Base-by-base conservation (phyloP, 2,329 filamentous ascomycete species). In the Arthrinium puccinioides region DNA sequence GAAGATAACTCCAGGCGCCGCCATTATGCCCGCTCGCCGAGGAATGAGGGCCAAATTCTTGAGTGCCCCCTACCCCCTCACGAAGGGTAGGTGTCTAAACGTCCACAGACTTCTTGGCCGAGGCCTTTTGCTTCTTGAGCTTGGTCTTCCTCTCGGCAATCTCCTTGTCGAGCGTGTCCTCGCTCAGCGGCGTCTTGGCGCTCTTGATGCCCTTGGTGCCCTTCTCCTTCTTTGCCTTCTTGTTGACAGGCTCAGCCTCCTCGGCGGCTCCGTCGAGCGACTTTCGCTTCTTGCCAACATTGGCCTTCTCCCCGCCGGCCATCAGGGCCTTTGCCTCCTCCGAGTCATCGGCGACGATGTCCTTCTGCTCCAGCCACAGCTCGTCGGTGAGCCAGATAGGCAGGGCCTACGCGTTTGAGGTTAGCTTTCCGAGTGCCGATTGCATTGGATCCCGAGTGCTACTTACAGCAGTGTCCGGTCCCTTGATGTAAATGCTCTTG, bases 301-400 rank as follows among this genome's bases (percentile, higher is more conserved):
- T 42, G 25, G 53, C 46, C 27, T 44, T 46, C 45, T 55, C 50
- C n/a, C n/a, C n/a, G 25, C 59, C 52, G 48, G 54, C 56, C 27
- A 58, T 52, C 21, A 67, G 53, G 9, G 66, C 64, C 60, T 69
- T 69, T 18, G 62, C 57, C 49, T 66, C 54, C 49, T 70, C 70
- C 41, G 70, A 64, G 24, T 59, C 63, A 25, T 72, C 67, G 45
- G 72, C 66, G 24, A 92, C 67, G 6, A 95, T 78, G 54, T 83
- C 77, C 44, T 87, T 81, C 43, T 79, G 73, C 47, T 92, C 85
- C 13, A 82, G 63, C 88, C 92, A 98, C 46, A 98, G 71, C 70
- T 96, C 88, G 49, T 88, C 83, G 5, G 90, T 85, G 56, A 95
- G 67, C 86, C 88, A 98, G 56, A 98, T 81, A n/a, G 92, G 92